Base-by-base conservation (phyloP, 1,139 yeast genomes). In the Casaregolazyma lundiana region DNA sequence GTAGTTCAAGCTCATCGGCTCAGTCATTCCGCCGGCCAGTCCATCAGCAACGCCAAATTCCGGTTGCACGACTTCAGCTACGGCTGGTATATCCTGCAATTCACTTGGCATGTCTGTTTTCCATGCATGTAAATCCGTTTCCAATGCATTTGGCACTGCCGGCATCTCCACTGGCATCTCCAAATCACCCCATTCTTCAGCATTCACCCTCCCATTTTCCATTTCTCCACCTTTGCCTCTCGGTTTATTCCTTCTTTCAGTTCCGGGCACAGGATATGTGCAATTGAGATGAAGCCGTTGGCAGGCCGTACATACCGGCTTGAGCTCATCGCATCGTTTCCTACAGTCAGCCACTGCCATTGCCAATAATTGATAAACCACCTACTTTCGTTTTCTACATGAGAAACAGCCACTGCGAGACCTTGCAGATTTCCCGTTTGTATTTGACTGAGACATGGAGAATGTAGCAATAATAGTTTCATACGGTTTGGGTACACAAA, bases 321-420 rank as follows among this genome's bases (percentile, higher is more conserved):
- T 71, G 0, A 61, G 61, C 59, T 84, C 92, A 57, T 83, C 80
- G 57, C 92, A 84, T 54, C 86, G 77, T 63, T 84, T 84, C 70
- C 56, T 53, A 22, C 13, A 7, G 22, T 35, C 11, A 35, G 22
- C 13, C 15, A 13, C 7, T 18, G 3, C n/a, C 38, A 4, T 22
- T 16, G 24, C 16, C 15, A 35, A 4, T 11, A 11, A 20, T 21
- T n/a, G 2, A 3, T 13, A 15, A 8, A 9, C 19, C 22, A 52
- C 56, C 43, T 38, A 53, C 57, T 84, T 84, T 36, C 92, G 66
- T 41, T 75, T 72, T 50, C 87, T 78, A 57, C 92, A 84, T 0
- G 89, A 81, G 39, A 81, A 64, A 60, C 92, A 84, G 0, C 92
- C 92, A 53, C 70, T 71, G 44, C 70, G 59, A n/a, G 69, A 63